Evolutionary conservation across 768 basidiomycete genomes (phyloP), one percentile per base, ranked within the genome.

Genomic region (Mycena belliarum): DNA sequence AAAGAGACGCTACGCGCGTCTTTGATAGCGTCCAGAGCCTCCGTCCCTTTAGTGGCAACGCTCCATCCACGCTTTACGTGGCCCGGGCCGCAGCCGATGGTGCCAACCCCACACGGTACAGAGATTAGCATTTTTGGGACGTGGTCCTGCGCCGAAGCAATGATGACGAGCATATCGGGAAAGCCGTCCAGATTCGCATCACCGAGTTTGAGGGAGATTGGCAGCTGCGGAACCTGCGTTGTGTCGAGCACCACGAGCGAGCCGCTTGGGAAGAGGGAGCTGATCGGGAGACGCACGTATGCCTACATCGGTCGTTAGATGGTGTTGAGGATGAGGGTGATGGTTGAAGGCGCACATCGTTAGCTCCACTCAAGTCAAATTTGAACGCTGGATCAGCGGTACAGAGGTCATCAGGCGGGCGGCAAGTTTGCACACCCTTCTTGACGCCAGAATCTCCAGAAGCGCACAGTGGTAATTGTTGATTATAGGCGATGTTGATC

Each of bases 131-230:
- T 70, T 51, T 81, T 79, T 0, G 89, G 89, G 6, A 79, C 82
- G 20, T 77, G 80, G 49, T 76, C 75, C 26, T 63, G 63, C 40
- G 79, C 74, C 21, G 72, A 66, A 6, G 80, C 81, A 15, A 81
- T 62, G 71, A 83, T 84, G 10, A 85, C 65, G 8, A 97, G 73
- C 9, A 98, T 66, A 65, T 98, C 97, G 0, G 96, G 95, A 73
- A 90, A 98, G 3, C 97, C 97, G 68, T 98, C 95, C 20, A 96
- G 78, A 70, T 98, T 90, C 49, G 83, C 88, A 72, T 99, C 97
- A 29, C 95, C 97, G 0, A 95, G 74, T 59, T 87, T 87, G 46
- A 98, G 71, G 0, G 93, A 80, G 16, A 95, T 72, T 0, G 95
- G 93, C 6, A 95, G 69, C 0, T 85, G 64, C 0, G 92, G 89